Evolutionary conservation across 23 red algal genomes (phyloP).

Genomic region (Gracilariopsis chorda): DNA sequence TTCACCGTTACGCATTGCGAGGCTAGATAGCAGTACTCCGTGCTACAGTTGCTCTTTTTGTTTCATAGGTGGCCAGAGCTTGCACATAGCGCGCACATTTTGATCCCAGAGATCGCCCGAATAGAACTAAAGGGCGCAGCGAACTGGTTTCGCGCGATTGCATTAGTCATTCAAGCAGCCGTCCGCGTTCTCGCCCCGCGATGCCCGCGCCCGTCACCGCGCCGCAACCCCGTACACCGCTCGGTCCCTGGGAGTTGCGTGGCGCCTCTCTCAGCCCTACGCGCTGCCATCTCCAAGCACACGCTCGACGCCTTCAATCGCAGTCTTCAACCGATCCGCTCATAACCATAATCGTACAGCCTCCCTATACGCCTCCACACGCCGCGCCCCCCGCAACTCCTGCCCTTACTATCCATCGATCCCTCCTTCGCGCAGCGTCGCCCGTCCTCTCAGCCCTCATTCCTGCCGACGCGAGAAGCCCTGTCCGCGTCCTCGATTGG

Average conservation of each 20-base stretch:
- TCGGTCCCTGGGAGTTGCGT: slow-evolving; percentile 3
- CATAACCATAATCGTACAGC: neutral
- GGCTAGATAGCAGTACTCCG: too few species aligned
- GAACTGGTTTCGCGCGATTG: too few species aligned
- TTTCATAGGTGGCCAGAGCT: too few species aligned
- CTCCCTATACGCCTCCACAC: neutral
- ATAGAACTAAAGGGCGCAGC: too few species aligned
- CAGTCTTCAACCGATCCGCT: slow-evolving; percentile 12
- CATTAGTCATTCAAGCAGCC: too few species aligned
- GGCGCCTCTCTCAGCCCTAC: neutral
- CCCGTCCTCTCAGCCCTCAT: neutral
- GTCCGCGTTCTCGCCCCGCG: too few species aligned
- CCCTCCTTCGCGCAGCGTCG: neutral
- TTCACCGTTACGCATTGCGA: too few species aligned
- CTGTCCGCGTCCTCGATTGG: neutral
- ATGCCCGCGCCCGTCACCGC: neutral
- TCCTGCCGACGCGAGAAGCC: neutral
- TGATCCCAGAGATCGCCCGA: too few species aligned
- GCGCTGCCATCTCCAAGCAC: neutral
- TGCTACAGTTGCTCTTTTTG: too few species aligned
- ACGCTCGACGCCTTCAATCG: neutral
- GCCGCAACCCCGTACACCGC: neutral
- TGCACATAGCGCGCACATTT: too few species aligned
- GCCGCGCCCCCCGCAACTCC: neutral
- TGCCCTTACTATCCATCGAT: neutral